phyloP scores from a whole-genome alignment of 805 yeast genomes.

The Candida cerambycidarum region DNA sequence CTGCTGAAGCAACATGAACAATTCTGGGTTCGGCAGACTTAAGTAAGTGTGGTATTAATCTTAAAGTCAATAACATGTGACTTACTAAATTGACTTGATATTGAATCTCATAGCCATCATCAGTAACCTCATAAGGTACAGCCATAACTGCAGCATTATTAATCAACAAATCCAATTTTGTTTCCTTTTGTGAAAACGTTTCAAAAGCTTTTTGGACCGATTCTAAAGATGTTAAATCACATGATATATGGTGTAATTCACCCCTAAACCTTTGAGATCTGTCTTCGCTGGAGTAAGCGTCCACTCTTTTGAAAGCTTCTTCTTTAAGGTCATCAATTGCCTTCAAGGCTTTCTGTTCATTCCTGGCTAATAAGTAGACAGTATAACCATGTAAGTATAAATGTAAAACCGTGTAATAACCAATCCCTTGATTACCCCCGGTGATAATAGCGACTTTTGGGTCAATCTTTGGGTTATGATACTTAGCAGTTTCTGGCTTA shows the following conservation, averaged over 20 bases:
- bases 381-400: conserved; percentile 40
- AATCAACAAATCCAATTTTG: conserved; percentile 31
- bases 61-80: conserved; percentile 33
- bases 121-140: conserved; percentile 33
- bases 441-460: conserved; percentile 35
- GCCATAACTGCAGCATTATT: conserved; percentile 45
- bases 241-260: conserved; percentile 48
- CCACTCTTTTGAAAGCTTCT: conserved; percentile 30
- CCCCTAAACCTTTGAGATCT: conserved; percentile 41
- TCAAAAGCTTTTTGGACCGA: conserved; percentile 28
- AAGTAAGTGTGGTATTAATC: conserved; percentile 27
- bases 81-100: conserved; percentile 40
- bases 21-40: conserved; percentile 28
- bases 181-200: conserved; percentile 25
- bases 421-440: conserved; percentile 43
- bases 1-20: conserved; percentile 31
- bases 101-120: conserved; percentile 40
- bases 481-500: conserved; percentile 16
- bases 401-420: conserved; percentile 40
- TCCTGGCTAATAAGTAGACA: conserved; percentile 39
- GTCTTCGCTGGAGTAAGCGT: conserved; percentile 8
- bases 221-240: conserved; percentile 50
- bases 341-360: conserved; percentile 25
- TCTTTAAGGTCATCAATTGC: conserved; percentile 33
- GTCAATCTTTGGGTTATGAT: conserved; percentile 25